Evolutionary conservation across 2,329 filamentous ascomycete species (phyloP).

Genomic region (Pseudogymnoascus sp.): DNA sequence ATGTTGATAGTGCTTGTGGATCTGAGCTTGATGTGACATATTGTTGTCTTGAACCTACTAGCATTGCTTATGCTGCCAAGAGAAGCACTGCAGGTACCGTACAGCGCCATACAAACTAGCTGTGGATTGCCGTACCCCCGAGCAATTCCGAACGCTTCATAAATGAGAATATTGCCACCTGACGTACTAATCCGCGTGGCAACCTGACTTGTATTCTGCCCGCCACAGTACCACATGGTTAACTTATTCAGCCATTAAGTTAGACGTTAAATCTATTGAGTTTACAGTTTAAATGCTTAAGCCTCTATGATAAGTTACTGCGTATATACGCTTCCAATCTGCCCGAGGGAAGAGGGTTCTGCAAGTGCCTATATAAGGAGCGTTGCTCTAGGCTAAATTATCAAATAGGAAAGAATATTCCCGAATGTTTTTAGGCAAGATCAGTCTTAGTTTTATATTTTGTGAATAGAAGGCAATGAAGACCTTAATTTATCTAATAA

Average conservation of each 20-base stretch:
- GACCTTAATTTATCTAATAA: conserved; percentile 16
- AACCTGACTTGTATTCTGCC: too few relatives aligned
- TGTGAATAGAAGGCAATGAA: conserved; percentile 14
- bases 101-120: too few relatives aligned
- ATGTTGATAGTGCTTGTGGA: not conserved
- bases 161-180: too few relatives aligned
- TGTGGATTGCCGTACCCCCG: too few relatives aligned
- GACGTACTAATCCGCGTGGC: too few relatives aligned
- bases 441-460: not conserved
- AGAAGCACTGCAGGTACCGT: too few relatives aligned
- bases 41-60: not conserved
- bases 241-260: too few relatives aligned
- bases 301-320: too few relatives aligned
- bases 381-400: not conserved
- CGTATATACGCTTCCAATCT: not conserved
- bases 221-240: too few relatives aligned
- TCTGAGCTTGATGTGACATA: not conserved
- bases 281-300: too few relatives aligned
- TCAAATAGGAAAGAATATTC: not conserved
- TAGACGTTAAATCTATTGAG: too few relatives aligned
- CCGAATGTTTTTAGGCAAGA: not conserved
- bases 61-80: not conserved
- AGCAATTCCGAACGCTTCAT: too few relatives aligned
- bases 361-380: not conserved
- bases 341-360: not conserved